A percentile compares a stretch with the other conserved stretches of the same genome.
Evolutionary conservation across 495 filamentous ascomycete species (phyloP).

Genomic region (Aspergillus haitiensis): DNA sequence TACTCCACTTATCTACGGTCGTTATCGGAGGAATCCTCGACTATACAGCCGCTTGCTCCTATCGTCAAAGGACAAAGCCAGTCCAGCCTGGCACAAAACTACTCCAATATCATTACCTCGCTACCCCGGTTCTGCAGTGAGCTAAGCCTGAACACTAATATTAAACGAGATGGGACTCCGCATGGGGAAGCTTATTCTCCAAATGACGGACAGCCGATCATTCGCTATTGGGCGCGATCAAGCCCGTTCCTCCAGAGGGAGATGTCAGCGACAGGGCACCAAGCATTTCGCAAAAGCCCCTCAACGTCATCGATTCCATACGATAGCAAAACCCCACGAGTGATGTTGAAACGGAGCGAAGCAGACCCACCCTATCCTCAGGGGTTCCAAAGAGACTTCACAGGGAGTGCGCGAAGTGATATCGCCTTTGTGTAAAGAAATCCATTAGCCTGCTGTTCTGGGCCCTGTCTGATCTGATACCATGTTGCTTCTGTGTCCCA

Average conservation of each 20-base stretch:
- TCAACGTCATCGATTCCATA: conserved; percentile 21
- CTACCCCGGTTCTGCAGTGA: conserved; percentile 48
- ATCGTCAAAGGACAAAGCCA: conserved; percentile 34
- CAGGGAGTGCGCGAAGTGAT: conserved; percentile 20
- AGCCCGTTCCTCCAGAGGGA: conserved; percentile 14
- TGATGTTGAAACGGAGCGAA: conserved; percentile 17
- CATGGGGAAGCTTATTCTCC: neutral
- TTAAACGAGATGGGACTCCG: conserved; percentile 21
- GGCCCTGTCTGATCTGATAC: conserved; percentile 9
- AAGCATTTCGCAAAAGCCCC: conserved; percentile 19
- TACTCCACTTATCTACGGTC: conserved; percentile 28
- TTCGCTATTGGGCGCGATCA: conserved; percentile 16
- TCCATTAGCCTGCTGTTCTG: neutral
- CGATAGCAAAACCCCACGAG: conserved; percentile 13
- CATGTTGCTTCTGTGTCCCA: conserved; percentile 6
- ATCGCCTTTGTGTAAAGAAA: conserved; percentile 18
- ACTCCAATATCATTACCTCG: conserved; percentile 45
- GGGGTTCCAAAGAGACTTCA: conserved; percentile 13
- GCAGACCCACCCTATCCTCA: conserved; percentile 9
- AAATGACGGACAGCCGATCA: conserved; percentile 9
- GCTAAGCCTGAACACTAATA: conserved; percentile 32
- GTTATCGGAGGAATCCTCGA: conserved; percentile 31
- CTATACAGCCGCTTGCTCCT: conserved; percentile 21
- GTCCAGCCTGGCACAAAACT: conserved; percentile 44
- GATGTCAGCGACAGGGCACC: neutral